These are phyloP conservation scores for Monascus ruber DNA, from an alignment of 2,329 filamentous ascomycete species.

Conservation along the genomic window DNA sequence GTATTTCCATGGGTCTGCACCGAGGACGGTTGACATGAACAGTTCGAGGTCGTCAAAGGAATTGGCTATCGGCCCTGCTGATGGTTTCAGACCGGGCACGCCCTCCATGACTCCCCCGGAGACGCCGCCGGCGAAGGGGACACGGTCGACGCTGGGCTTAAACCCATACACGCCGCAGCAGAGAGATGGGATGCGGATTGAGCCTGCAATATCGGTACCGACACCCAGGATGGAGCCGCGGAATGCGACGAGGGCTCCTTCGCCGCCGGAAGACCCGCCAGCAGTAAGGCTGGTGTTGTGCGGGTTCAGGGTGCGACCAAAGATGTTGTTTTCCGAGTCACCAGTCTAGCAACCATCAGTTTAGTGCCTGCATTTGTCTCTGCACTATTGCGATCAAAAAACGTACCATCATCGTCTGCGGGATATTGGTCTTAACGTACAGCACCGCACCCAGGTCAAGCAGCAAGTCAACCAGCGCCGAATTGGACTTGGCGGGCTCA, in stretches of 20 bases:
- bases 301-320: conserved; percentile 13
- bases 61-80: conserved; percentile 7
- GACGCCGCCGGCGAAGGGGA: conserved; percentile 14
- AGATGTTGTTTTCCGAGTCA: conserved; percentile 11
- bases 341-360: background rate
- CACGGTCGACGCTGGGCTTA: conserved; percentile 17
- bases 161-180: conserved; percentile 22
- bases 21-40: conserved; percentile 10
- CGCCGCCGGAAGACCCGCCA: conserved; percentile 16
- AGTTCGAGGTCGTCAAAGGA: conserved; percentile 14
- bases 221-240: conserved; percentile 20
- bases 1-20: conserved; percentile 9
- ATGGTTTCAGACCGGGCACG: conserved; percentile 8
- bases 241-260: conserved; percentile 21
- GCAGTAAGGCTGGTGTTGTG: conserved; percentile 7
- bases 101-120: conserved; percentile 4
- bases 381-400: conserved; percentile 1
- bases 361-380: too few species aligned
- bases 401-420: conserved; percentile 16
- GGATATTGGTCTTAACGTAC: conserved; percentile 19
- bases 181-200: conserved; percentile 21
- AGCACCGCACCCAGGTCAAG: conserved; percentile 12
- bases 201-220: conserved; percentile 23
- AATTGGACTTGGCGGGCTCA: conserved; percentile 4
- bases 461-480: conserved; percentile 9